These are phyloP conservation scores for Echinochloa phyllopogon DNA, from an alignment of 176 grass and related monocot genomes.

Conservation along the genomic window DNA sequence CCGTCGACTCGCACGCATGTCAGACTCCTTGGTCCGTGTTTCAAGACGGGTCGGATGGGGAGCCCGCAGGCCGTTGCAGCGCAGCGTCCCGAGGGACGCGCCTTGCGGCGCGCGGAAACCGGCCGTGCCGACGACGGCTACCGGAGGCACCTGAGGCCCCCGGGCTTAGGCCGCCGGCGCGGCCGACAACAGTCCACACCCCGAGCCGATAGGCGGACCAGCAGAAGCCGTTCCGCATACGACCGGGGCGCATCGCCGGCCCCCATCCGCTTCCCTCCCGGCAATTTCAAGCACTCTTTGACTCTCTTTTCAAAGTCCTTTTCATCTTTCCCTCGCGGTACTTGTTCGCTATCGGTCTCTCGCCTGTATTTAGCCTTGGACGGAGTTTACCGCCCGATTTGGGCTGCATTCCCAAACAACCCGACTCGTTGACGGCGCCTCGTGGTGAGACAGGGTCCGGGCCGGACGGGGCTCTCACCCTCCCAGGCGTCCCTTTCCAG, in stretches of 20 bases:
- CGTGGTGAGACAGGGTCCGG: conserved; percentile 57
- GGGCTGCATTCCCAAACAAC: conserved; percentile 67
- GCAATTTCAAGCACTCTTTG: conserved; percentile 72
- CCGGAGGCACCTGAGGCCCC: too few relatives aligned
- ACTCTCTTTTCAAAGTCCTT: conserved; percentile 83
- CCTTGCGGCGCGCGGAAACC: too few relatives aligned
- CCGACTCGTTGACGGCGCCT: conserved; percentile 57
- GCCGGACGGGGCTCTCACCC: conserved; percentile 64
- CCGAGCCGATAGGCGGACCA: too few relatives aligned
- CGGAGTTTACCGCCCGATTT: conserved; percentile 60
- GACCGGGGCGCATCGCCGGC: conserved; percentile 49
- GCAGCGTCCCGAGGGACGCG: too few relatives aligned
- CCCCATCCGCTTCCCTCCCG: conserved; percentile 68
- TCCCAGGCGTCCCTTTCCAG: conserved; percentile 55
- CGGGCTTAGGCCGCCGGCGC: too few relatives aligned
- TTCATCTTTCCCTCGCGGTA: conserved; percentile 70
- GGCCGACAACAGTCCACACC: too few relatives aligned
- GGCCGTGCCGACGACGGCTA: too few relatives aligned
- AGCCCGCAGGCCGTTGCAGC: too few relatives aligned
- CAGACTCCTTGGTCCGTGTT: conserved; percentile 85
- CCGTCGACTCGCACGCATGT: conserved; percentile 34
- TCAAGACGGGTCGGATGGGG: conserved; percentile 79
- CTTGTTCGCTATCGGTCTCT: conserved; percentile 74
- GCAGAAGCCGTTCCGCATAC: too few relatives aligned
- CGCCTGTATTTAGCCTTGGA: conserved; percentile 63